These are phyloP conservation scores for Plantago elongata DNA, from an alignment of 257 asterid genomes.

Conservation along the genomic window DNA sequence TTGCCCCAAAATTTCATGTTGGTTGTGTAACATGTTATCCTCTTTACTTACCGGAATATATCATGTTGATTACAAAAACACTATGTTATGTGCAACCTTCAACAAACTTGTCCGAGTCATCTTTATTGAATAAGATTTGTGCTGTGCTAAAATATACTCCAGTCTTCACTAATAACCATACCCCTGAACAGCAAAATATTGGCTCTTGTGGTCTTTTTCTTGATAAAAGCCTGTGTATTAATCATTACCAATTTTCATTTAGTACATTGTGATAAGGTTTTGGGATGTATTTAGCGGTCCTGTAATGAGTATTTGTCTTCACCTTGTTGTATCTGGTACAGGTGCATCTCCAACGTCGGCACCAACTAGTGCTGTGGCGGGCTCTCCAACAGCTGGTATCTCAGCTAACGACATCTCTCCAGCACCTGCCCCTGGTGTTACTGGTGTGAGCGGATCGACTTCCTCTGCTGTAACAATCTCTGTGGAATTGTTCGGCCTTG, in stretches of 20 bases:
- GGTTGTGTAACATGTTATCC: no score
- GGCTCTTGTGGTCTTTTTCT: no score
- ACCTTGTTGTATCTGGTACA: slow-evolving; percentile 15
- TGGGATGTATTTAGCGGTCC: not conserved
- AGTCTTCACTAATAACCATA: no score
- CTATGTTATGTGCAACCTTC: no score
- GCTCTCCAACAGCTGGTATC: slow-evolving; percentile 28
- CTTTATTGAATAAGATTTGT: not conserved
- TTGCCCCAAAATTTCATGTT: no score
- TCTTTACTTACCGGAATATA: no score
- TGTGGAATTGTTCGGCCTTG: slow-evolving; percentile 11
- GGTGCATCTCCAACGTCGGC: slow-evolving; percentile 48
- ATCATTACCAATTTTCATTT: no score
- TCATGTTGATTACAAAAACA: no score
- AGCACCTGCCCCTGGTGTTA: slow-evolving; percentile 23
- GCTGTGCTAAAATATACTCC: no score
- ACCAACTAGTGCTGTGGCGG: slow-evolving; percentile 38
- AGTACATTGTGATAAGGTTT: no score
- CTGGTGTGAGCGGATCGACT: slow-evolving; percentile 25
- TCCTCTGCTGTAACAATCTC: slow-evolving; percentile 31
- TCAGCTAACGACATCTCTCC: slow-evolving; percentile 39
- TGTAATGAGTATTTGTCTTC: not conserved
- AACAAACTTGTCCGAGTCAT: not conserved
- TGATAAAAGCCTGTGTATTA: no score
- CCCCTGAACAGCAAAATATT: no score